Conservation (phyloP, 306 rosid species). For the Vigna unguiculata region DNA sequence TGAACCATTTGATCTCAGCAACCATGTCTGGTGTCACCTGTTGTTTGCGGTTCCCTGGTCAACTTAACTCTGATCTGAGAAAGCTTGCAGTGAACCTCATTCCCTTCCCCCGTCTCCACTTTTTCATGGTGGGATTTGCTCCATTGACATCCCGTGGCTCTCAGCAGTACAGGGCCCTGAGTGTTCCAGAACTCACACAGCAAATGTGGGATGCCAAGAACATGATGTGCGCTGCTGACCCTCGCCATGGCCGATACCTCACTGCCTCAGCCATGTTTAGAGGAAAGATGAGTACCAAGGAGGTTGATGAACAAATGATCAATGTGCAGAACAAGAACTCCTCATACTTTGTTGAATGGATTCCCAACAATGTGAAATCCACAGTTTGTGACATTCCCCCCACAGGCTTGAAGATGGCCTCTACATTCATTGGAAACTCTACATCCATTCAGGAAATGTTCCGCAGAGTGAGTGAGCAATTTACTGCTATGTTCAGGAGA, state of each 20-base stretch:
- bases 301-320: constrained; percentile 83
- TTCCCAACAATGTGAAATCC: constrained; percentile 80
- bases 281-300: constrained; percentile 87
- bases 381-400: constrained; percentile 86
- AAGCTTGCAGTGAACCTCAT: constrained; percentile 53
- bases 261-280: constrained; percentile 79
- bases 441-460: constrained; percentile 54
- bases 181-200: constrained; percentile 83
- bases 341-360: constrained; percentile 62
- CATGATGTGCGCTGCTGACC: constrained; percentile 80
- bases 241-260: constrained; percentile 74
- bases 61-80: constrained; percentile 62
- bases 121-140: constrained; percentile 62
- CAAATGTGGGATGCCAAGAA: constrained; percentile 84
- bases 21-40: constrained; percentile 92
- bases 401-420: constrained; percentile 78
- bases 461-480: constrained; percentile 52
- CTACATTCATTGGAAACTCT: constrained; percentile 69
- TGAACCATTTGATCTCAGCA: constrained; percentile 83
- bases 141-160: constrained; percentile 81
- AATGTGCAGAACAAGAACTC: constrained; percentile 78
- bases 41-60: constrained; percentile 85
- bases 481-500: constrained; percentile 56
- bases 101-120: constrained; percentile 56
- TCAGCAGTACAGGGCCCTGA: constrained; percentile 72